A percentile compares a stretch with the other conserved stretches of the same genome.
Evolutionary conservation across 345 rosid genomes (phyloP).

Genomic region (Turritis glabra): DNA sequence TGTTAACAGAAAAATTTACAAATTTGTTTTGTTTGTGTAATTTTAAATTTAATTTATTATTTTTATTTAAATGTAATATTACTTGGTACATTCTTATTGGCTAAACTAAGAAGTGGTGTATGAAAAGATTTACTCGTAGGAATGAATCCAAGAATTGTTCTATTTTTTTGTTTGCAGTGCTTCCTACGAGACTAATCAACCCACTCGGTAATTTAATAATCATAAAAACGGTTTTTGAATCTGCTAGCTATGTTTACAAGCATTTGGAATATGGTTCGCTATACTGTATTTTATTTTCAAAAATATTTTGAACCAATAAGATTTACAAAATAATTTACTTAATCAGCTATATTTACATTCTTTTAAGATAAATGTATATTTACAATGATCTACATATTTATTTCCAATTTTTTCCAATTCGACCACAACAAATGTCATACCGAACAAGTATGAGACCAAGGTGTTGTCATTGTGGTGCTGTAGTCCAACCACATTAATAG

Average conservation of each 20-base stretch:
- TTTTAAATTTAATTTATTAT: no score
- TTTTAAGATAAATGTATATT: background rate
- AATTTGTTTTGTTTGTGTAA: no score
- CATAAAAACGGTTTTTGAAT: background rate
- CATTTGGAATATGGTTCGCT: background rate
- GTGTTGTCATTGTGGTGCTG: background rate
- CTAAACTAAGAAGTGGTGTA: no score
- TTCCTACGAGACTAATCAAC: slow-evolving; percentile 2
- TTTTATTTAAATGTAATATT: no score
- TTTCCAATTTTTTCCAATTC: background rate
- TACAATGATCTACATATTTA: background rate
- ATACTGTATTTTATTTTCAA: background rate
- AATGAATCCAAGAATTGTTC: no score
- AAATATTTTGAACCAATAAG: background rate
- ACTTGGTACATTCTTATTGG: no score
- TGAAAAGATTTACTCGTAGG: no score
- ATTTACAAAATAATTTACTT: background rate
- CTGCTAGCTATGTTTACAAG: background rate
- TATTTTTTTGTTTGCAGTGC: background rate
- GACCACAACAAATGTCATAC: background rate
- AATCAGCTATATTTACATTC: background rate
- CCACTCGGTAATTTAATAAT: background rate
- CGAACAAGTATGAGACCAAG: background rate
- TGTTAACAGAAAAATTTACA: no score
- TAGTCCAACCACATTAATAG: background rate